Percentiles rank a stretch among this genome's conserved stretches.
Conservation (phyloP, 176 grass and related monocot genomes). For the Eremochloa ophiuroides region DNA sequence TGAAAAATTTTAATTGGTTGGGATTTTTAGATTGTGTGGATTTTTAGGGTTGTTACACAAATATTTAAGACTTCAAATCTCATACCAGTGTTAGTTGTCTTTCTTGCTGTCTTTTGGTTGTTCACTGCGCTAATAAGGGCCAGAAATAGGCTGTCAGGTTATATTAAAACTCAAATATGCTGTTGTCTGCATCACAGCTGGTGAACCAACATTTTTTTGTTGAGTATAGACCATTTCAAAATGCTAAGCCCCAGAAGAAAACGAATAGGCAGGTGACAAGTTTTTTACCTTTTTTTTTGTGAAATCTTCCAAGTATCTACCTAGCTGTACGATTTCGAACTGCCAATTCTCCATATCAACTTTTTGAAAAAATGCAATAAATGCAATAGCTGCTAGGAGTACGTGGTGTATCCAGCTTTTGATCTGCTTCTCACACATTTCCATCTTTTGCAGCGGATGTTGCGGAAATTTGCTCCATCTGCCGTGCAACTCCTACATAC, state of each 20-base stretch:
- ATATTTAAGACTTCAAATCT: not conserved
- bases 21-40: no score
- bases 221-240: not conserved
- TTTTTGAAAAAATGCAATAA: not conserved
- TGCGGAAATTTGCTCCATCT: constrained; percentile 4
- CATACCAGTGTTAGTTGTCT: not conserved
- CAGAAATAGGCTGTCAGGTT: not conserved
- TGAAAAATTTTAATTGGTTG: no score
- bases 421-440: not conserved
- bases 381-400: not conserved
- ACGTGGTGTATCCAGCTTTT: not conserved
- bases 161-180: not conserved
- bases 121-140: not conserved
- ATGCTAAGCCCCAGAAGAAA: not conserved
- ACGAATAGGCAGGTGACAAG: not conserved
- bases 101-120: not conserved
- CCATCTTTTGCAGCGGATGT: constrained; percentile 11
- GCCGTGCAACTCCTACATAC: not conserved
- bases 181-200: not conserved
- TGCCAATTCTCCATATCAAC: not conserved
- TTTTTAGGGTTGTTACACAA: no score
- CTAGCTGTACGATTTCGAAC: not conserved
- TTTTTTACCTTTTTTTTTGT: not conserved
- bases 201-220: not conserved
- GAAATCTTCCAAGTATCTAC: not conserved